phyloP scores from a whole-genome alignment of 2,329 filamentous ascomycete species.

The Alternaria novae-zelandiae region DNA sequence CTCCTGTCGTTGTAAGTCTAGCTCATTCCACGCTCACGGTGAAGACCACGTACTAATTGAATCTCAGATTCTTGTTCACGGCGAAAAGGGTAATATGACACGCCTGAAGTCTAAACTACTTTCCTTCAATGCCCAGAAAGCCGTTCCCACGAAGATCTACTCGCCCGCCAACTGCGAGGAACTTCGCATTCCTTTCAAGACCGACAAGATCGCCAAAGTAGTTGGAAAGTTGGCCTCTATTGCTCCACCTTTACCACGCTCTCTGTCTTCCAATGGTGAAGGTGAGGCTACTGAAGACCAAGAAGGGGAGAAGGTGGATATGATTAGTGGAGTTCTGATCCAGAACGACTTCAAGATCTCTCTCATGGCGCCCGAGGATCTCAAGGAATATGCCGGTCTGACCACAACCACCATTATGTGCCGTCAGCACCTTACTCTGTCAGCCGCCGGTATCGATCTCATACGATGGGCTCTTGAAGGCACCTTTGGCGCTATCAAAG shows the following conservation, averaged over 20 bases:
- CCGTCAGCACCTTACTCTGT: constrained; percentile 87
- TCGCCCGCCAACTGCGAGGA: constrained; percentile 95
- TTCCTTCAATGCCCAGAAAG: constrained; percentile 84
- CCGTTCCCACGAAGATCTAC: constrained; percentile 86
- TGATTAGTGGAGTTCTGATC: constrained; percentile 89
- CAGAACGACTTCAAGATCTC: constrained; percentile 98
- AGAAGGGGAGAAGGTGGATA: constrained; percentile 48
- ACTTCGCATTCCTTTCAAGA: constrained; percentile 90
- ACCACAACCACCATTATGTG: constrained; percentile 94
- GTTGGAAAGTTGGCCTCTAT: constrained; percentile 90
- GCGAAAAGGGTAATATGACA: constrained; percentile 98
- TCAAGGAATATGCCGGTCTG: constrained; percentile 94
- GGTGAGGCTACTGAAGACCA: constrained; percentile 25
- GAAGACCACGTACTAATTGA: constrained; percentile 8
- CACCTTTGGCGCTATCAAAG: constrained; percentile 81
- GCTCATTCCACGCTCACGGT: background rate
- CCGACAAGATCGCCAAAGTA: constrained; percentile 94
- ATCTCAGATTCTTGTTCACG: constrained; percentile 86
- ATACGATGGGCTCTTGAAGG: constrained; percentile 94
- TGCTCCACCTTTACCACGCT: constrained; percentile 63
- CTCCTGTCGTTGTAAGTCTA: constrained; percentile 84
- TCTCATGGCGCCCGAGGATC: constrained; percentile 93
- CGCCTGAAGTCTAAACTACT: constrained; percentile 92
- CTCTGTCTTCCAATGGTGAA: constrained; percentile 42
- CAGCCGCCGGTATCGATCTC: constrained; percentile 85